Conservation (phyloP, 805 yeast genomes). For the Yarrowia osloensis region DNA sequence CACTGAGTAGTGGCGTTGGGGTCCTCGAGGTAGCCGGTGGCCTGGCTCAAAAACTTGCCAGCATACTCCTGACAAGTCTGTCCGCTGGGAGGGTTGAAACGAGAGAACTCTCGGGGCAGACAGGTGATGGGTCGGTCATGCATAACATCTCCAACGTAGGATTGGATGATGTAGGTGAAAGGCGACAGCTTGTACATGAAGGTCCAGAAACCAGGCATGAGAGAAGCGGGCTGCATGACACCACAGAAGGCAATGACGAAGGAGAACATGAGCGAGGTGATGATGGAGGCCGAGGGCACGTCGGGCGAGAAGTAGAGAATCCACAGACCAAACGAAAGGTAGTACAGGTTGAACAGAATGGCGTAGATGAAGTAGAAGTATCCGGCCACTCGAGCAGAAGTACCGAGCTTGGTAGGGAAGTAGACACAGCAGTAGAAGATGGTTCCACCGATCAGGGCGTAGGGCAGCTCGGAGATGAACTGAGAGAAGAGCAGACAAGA, state of each 20-base stretch:
- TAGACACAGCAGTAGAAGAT: conserved; percentile 57
- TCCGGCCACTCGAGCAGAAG: conserved; percentile 52
- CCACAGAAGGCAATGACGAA: conserved; percentile 69
- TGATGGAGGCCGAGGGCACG: conserved; percentile 64
- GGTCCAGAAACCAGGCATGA: conserved; percentile 81
- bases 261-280: conserved; percentile 57
- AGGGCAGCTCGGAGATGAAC: conserved; percentile 61
- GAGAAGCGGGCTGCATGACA: conserved; percentile 56
- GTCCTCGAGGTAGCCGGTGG: conserved; percentile 60
- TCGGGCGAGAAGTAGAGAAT: conserved; percentile 61
- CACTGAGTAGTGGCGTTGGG: conserved; percentile 51
- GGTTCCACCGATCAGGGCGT: conserved; percentile 52
- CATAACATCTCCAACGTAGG: conserved; percentile 51
- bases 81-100: conserved; percentile 58
- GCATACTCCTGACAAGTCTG: conserved; percentile 64
- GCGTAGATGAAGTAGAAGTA: conserved; percentile 54
- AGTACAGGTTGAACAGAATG: conserved; percentile 54
- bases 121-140: conserved; percentile 58
- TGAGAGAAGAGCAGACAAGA: conserved; percentile 57
- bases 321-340: conserved; percentile 57
- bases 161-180: conserved; percentile 66
- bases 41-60: conserved; percentile 46
- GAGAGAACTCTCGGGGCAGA: conserved; percentile 50
- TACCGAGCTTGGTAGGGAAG: conserved; percentile 50
- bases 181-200: conserved; percentile 78